Percentiles rank a stretch among this genome's conserved stretches.
These are phyloP conservation scores for Apiospora rasikravindrae DNA, from an alignment of 2,329 filamentous ascomycete species.

Conservation along the genomic window DNA sequence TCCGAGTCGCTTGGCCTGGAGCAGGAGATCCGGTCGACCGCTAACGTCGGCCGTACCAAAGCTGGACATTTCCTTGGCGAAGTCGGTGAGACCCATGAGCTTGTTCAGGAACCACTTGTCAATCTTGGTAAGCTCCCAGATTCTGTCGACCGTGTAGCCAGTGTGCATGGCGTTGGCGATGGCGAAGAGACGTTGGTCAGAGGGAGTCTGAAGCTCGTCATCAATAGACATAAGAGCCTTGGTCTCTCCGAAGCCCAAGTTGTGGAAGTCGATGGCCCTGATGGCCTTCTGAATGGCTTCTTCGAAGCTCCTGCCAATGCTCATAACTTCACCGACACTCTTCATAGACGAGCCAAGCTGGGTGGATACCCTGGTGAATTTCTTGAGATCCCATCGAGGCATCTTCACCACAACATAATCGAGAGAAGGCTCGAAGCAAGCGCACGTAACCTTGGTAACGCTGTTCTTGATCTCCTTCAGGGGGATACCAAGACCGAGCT, in stretches of 20 bases:
- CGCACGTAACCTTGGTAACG: conserved; percentile 93
- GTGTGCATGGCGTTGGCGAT: conserved; percentile 97
- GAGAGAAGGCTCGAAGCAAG: conserved; percentile 97
- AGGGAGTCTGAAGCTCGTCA: conserved; percentile 94
- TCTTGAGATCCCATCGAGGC: conserved; percentile 98
- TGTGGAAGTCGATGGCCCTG: conserved; percentile 91
- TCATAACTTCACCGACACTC: conserved; percentile 99
- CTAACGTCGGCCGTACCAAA: conserved; percentile 70
- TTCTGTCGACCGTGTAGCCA: conserved; percentile 93
- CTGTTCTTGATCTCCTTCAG: conserved; percentile 96
- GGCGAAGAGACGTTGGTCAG: conserved; percentile 95
- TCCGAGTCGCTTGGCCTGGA: conserved; percentile 88
- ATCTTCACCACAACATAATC: conserved; percentile 99
- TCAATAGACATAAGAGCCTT: conserved; percentile 94
- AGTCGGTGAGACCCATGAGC: conserved; percentile 89
- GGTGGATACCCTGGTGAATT: conserved; percentile 96
- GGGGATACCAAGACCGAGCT: conserved; percentile 92
- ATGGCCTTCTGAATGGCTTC: conserved; percentile 99
- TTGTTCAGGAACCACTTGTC: conserved; percentile 98
- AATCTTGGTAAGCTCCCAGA: conserved; percentile 98
- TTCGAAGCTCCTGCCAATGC: conserved; percentile 94
- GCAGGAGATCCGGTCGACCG: conserved; percentile 68
- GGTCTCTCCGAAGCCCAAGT: conserved; percentile 92
- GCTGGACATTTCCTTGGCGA: conserved; percentile 77
- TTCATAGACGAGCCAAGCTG: conserved; percentile 98